A percentile compares a stretch with the other conserved stretches of the same genome.
These are phyloP conservation scores for Yamadazyma mexicana DNA, from an alignment of 1,139 yeast species.

Conservation along the genomic window DNA sequence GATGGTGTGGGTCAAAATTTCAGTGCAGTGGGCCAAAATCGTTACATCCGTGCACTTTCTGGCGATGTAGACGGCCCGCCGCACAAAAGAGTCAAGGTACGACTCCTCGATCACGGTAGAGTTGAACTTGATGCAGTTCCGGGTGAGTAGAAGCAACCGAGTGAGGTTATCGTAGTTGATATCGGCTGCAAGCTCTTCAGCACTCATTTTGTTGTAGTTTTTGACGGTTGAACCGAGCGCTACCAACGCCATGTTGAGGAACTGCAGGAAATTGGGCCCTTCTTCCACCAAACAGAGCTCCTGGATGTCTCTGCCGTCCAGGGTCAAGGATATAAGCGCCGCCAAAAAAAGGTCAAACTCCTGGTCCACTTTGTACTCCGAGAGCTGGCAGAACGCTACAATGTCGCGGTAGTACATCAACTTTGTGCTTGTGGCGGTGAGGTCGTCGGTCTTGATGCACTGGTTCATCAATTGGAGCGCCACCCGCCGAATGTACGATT, in stretches of 20 bases:
- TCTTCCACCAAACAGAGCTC: constrained; percentile 54
- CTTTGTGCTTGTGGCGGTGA: constrained; percentile 41
- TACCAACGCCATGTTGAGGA: constrained; percentile 17
- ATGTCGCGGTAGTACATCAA: constrained; percentile 64
- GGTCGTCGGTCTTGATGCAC: constrained; percentile 57
- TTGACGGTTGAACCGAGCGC: constrained; percentile 15
- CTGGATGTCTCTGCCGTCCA: constrained; percentile 59
- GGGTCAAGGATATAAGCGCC: constrained; percentile 55
- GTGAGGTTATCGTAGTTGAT: constrained; percentile 16
- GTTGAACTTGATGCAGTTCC: constrained; percentile 50
- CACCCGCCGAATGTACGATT: constrained; percentile 49
- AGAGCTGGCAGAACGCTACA: constrained; percentile 40
- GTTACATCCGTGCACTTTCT: constrained; percentile 39
- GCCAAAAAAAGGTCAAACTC: constrained; percentile 54
- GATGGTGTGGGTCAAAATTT: constrained; percentile 46
- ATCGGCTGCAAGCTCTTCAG: constrained; percentile 12
- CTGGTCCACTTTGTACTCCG: constrained; percentile 38
- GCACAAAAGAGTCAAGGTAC: constrained; percentile 35
- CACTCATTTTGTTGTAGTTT: constrained; percentile 8
- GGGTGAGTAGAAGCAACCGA: constrained; percentile 36
- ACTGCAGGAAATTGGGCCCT: constrained; percentile 39
- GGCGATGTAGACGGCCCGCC: constrained; percentile 39
- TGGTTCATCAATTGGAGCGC: constrained; percentile 54
- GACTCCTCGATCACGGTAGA: constrained; percentile 44
- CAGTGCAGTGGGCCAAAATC: constrained; percentile 45